phyloP scores from a whole-genome alignment of 2,329 filamentous ascomycete genomes.

The Zymoseptoria passerinii region DNA sequence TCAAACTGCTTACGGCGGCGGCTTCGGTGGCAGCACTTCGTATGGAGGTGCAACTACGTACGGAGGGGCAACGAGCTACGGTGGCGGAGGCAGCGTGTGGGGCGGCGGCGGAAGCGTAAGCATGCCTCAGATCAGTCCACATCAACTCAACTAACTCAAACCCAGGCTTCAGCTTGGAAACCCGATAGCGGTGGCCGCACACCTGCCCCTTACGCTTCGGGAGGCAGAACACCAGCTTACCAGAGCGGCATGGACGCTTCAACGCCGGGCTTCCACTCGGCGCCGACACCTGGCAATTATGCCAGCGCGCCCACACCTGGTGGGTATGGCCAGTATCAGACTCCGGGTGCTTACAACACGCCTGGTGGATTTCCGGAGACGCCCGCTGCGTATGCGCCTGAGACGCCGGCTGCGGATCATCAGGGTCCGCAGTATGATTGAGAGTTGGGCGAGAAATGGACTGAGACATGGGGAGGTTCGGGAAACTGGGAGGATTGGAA shows the following conservation, averaged over 20 bases:
- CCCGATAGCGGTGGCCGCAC: slow-evolving; percentile 29
- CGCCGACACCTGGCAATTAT: slow-evolving; percentile 34
- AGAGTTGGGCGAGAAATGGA: neutral
- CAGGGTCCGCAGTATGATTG: slow-evolving; percentile 38
- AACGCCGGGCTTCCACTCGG: slow-evolving; percentile 34
- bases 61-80: slow-evolving; percentile 42
- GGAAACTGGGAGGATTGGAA: neutral
- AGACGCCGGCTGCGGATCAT: slow-evolving; percentile 44
- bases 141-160: neutral
- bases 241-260: slow-evolving; percentile 56
- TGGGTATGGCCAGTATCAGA: slow-evolving; percentile 35
- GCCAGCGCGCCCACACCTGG: slow-evolving; percentile 31
- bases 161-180: slow-evolving; percentile 31
- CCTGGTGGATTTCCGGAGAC: slow-evolving; percentile 47
- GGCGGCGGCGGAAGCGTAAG: slow-evolving; percentile 15
- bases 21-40: slow-evolving; percentile 33
- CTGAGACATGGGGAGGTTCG: too few relatives aligned
- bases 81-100: slow-evolving; percentile 37
- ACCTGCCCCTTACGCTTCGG: slow-evolving; percentile 47
- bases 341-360: slow-evolving; percentile 23
- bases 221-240: slow-evolving; percentile 73
- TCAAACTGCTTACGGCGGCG: slow-evolving; percentile 43
- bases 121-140: slow-evolving; percentile 5
- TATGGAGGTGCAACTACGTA: slow-evolving; percentile 58
- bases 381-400: slow-evolving; percentile 43